These are phyloP conservation scores for Colletotrichum musicola DNA, from an alignment of 2,329 filamentous ascomycete genomes.

Conservation along the genomic window DNA sequence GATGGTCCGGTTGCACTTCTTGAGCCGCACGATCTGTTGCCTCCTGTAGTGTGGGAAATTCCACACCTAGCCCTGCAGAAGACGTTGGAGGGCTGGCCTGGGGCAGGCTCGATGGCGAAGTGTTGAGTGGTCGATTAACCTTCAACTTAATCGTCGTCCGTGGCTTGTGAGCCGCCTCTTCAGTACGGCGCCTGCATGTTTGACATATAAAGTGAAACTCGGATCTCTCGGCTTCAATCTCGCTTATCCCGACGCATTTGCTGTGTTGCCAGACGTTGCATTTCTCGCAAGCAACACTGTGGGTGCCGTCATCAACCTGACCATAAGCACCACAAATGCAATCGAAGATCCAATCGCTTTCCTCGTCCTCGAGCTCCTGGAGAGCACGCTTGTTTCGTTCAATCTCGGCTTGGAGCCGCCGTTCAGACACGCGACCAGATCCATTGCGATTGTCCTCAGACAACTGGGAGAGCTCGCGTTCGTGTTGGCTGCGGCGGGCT, in stretches of 20 bases:
- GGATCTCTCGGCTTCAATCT: conserved; percentile 83
- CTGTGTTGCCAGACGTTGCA: conserved; percentile 99
- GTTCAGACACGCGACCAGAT: conserved; percentile 77
- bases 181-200: conserved; percentile 78
- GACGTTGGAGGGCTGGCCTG: background rate
- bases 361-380: conserved; percentile 72
- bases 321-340: conserved; percentile 93
- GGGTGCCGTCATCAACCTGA: conserved; percentile 92
- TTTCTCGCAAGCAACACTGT: conserved; percentile 92
- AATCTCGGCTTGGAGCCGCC: conserved; percentile 85
- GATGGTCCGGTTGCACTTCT: background rate
- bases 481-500: conserved; percentile 82
- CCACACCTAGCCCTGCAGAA: background rate
- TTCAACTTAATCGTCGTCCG: conserved; percentile 67
- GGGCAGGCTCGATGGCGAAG: background rate
- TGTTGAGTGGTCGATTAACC: conserved; percentile 48
- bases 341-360: conserved; percentile 94
- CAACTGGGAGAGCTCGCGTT: conserved; percentile 84
- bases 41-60: background rate
- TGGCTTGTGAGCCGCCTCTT: conserved; percentile 72
- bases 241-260: conserved; percentile 85
- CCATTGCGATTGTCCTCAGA: conserved; percentile 79
- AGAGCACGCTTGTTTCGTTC: conserved; percentile 83
- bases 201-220: conserved; percentile 91
- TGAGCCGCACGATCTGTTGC: background rate